Base-by-base conservation (phyloP, 352 stramenopile genomes). In the Globisporangium splendens region DNA sequence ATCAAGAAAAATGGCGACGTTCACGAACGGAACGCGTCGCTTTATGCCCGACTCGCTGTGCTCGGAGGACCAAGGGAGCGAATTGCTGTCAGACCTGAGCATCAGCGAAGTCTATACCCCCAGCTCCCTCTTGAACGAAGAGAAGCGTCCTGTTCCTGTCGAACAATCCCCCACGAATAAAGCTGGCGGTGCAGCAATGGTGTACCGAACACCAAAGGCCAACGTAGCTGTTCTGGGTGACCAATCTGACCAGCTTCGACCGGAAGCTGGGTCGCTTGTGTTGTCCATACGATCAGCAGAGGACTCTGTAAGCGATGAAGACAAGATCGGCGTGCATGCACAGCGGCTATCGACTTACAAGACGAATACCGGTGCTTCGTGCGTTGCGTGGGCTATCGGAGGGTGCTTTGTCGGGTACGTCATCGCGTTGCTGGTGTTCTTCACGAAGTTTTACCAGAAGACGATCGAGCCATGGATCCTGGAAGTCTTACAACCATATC, bases 381-480 rank as follows among this genome's bases (percentile, higher is more conserved):
- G 15, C 18, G 21, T 54, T 11, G 44, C 55, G 38, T 38, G 21
- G n/a, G 1, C 54, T 13, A 74, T 72, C 28, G 20, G 50, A 8
- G 10, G 43, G 0, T 75, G 68, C 46, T 42, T 75, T 12, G 8
- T 50, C 3, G 17, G 58, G 5, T 52, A 70, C 35, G 31, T 56
- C 6, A 8, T 54, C 5, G 61, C 55, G 0, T 50, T 75, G 4
- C 43, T 73, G 5, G 21, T 75, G 3, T 70, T 59, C 50, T 73
- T 62, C 44, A 72, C 68, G 2, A 53, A 56, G 3, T 55, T 52
- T 28, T 75, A 70, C 43, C 48, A 59, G 14, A 20, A 60, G 1
- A 33, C 48, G 3, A 51, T 76, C 38, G 54, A 71, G 48, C 33
- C 59, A 2, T 54, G 42, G 22, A 64, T 76, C n/a, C 48, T 66